Percentiles rank a stretch among this genome's conserved stretches.
Conservation (phyloP, 768 basidiomycete genomes). For the Pholiota molesta region DNA sequence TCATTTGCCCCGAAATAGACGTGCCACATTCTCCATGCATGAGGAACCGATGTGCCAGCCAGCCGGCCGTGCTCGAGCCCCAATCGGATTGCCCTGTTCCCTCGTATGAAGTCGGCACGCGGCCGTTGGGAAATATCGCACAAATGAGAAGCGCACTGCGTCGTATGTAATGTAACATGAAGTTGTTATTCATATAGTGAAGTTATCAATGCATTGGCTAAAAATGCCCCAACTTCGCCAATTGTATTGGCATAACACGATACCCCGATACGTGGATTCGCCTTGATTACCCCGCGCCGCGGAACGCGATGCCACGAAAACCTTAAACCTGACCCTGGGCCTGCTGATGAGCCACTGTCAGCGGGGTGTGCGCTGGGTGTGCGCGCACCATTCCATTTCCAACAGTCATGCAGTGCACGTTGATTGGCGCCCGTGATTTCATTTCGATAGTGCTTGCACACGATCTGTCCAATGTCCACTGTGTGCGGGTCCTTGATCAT, state of each 20-base stretch:
- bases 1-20: neutral
- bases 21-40: neutral
- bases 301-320: neutral
- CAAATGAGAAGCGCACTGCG: neutral
- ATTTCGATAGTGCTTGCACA: neutral
- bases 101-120: neutral
- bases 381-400: neutral
- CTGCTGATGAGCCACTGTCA: neutral
- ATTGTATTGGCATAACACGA: neutral
- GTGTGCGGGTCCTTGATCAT: too few relatives aligned
- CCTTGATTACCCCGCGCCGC: neutral
- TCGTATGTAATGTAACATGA: too few relatives aligned
- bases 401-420: neutral
- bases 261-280: neutral
- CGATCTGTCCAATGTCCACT: neutral
- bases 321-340: neutral
- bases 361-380: neutral
- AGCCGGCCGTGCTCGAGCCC: neutral
- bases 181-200: neutral
- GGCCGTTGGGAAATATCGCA: neutral
- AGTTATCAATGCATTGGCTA: neutral
- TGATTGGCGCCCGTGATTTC: neutral
- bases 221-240: too few relatives aligned
- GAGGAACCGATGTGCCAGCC: neutral
- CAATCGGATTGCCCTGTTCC: neutral